Percentiles rank a stretch among this genome's conserved stretches.
Evolutionary conservation across 257 asterid genomes (phyloP).

Genomic region (Salvia miltiorrhiza): DNA sequence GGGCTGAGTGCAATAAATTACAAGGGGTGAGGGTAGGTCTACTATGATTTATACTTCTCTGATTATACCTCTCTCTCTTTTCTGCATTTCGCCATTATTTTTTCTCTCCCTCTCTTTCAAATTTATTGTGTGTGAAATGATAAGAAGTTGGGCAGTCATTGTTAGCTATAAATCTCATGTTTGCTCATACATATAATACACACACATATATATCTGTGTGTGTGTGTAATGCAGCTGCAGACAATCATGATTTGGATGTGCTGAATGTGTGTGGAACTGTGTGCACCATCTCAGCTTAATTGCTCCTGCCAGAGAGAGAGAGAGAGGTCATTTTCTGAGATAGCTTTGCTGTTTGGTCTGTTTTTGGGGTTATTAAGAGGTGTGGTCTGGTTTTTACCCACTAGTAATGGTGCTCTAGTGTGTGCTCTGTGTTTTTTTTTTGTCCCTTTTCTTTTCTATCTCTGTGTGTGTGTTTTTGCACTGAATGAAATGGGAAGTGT

Average conservation of each 20-base stretch:
- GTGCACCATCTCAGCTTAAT: constrained; percentile 38
- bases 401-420: constrained; percentile 33
- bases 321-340: constrained; percentile 56
- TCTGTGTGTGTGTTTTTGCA: constrained; percentile 24
- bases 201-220: not conserved
- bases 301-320: constrained; percentile 29
- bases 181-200: not conserved
- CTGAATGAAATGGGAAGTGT: constrained; percentile 69
- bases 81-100: not conserved
- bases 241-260: constrained; percentile 51
- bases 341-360: constrained; percentile 32
- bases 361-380: constrained; percentile 41
- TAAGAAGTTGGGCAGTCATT: constrained; percentile 11
- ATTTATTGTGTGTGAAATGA: constrained; percentile 2
- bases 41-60: constrained; percentile 15
- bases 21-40: constrained; percentile 27
- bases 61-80: constrained; percentile 12
- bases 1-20: constrained; percentile 32
- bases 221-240: constrained; percentile 11
- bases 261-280: constrained; percentile 33
- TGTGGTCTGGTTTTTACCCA: constrained; percentile 22
- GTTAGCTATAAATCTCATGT: constrained; percentile 27
- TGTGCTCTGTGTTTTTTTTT: constrained; percentile 1
- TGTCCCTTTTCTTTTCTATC: not conserved
- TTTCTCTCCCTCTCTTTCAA: not conserved